A percentile compares a stretch with the other conserved stretches of the same genome.
Evolutionary conservation across 495 filamentous ascomycete genomes (phyloP).

Genomic region (Ramalina intermedia): DNA sequence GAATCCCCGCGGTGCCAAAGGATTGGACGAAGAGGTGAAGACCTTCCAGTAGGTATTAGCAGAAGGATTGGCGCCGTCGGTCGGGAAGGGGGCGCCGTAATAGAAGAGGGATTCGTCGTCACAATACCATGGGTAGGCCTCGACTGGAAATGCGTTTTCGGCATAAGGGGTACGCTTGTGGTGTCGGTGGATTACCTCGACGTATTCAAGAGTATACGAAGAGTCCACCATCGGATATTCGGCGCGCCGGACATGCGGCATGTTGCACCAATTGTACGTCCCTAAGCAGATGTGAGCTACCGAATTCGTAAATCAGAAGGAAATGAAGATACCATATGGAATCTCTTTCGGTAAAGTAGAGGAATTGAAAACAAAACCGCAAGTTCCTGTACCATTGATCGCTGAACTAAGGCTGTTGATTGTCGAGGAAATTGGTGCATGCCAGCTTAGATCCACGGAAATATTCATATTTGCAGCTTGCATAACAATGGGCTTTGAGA

Average conservation of each 20-base stretch:
- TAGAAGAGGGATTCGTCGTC: constrained; percentile 44
- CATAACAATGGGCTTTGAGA: not conserved
- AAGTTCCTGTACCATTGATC: constrained; percentile 36
- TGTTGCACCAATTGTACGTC: constrained; percentile 59
- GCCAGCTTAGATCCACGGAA: constrained; percentile 36
- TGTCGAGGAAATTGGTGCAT: constrained; percentile 29
- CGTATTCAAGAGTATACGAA: constrained; percentile 45
- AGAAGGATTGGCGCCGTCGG: constrained; percentile 22
- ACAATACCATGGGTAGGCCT: constrained; percentile 52
- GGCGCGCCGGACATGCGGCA: constrained; percentile 49
- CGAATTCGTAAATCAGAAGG: not conserved
- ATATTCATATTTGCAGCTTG: constrained; percentile 1
- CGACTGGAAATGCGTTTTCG: constrained; percentile 50
- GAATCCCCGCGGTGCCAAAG: constrained; percentile 42
- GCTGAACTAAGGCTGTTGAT: constrained; percentile 42
- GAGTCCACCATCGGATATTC: constrained; percentile 37
- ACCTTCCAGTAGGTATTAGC: constrained; percentile 41
- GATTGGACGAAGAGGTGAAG: constrained; percentile 39
- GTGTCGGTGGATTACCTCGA: constrained; percentile 57
- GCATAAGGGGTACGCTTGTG: constrained; percentile 62
- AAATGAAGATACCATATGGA: no score
- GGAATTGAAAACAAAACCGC: constrained; percentile 50
- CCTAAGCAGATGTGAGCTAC: constrained; percentile 19
- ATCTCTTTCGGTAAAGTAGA: constrained; percentile 17
- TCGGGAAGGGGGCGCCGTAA: constrained; percentile 33